Percentiles rank a stretch among this genome's conserved stretches.
Evolutionary conservation across 768 basidiomycete genomes (phyloP).

Genomic region (Clathrus columnatus): DNA sequence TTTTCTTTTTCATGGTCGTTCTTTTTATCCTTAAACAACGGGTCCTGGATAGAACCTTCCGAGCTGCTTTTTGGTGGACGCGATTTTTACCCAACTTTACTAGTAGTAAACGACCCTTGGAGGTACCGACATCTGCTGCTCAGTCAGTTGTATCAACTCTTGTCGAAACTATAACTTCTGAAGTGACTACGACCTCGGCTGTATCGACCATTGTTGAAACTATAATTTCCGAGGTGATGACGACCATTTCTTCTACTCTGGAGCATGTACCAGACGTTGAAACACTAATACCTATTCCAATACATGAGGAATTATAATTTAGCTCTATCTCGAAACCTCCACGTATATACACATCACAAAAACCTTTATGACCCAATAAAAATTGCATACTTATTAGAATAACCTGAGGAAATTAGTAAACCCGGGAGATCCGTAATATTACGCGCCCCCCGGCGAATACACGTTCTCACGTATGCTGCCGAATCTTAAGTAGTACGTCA

Average conservation of each 20-base stretch:
- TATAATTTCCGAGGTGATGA: background rate
- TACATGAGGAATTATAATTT: background rate
- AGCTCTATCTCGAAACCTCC: background rate
- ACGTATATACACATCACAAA: background rate
- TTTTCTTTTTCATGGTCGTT: slow-evolving; percentile 78
- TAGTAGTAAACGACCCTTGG: too few species aligned
- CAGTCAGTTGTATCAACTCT: too few species aligned
- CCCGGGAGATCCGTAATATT: background rate
- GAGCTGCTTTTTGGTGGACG: slow-evolving; percentile 86
- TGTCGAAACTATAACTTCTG: too few species aligned
- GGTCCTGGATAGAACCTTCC: slow-evolving; percentile 67
- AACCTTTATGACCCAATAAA: too few species aligned
- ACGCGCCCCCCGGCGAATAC: background rate
- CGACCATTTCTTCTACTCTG: background rate
- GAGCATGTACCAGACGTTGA: background rate
- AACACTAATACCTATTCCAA: background rate
- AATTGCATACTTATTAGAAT: background rate
- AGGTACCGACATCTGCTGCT: too few species aligned
- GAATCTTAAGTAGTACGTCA: too few species aligned
- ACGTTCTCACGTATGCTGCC: too few species aligned
- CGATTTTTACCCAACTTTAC: slow-evolving; percentile 45
- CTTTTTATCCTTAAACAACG: slow-evolving; percentile 85
- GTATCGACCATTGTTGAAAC: too few species aligned
- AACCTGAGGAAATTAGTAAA: background rate
- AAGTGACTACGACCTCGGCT: background rate